Evolutionary conservation across 2,329 filamentous ascomycete genomes (phyloP).

Genomic region (Tetracladium maxilliforme): DNA sequence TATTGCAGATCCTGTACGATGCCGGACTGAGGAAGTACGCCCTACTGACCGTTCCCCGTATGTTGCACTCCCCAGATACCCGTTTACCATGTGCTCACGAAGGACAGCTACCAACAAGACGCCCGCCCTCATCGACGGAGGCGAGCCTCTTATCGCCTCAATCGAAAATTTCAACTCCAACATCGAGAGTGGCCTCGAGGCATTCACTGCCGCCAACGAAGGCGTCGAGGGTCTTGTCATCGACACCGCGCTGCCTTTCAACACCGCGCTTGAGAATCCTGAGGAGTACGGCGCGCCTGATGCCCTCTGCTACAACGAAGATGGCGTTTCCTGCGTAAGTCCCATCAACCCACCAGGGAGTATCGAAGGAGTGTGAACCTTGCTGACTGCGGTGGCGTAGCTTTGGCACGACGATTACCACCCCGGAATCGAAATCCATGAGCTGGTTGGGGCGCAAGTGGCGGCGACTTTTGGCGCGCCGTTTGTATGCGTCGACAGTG

Average conservation of each 20-base stretch:
- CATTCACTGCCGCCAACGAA: slow-evolving; percentile 18
- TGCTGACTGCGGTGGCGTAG: too few relatives aligned
- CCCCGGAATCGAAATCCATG: too few relatives aligned
- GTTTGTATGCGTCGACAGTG: too few relatives aligned
- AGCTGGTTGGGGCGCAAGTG: too few relatives aligned
- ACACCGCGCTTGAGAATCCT: slow-evolving; percentile 24
- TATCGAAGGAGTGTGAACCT: too few relatives aligned
- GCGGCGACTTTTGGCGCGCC: too few relatives aligned
- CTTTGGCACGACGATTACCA: too few relatives aligned
- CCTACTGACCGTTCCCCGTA: slow-evolving; percentile 45
- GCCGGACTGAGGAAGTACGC: slow-evolving; percentile 41
- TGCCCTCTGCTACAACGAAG: slow-evolving; percentile 22
- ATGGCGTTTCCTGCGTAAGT: slow-evolving; percentile 29
- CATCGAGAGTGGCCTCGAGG: slow-evolving; percentile 12
- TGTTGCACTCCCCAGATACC: too few relatives aligned
- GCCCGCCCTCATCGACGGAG: slow-evolving; percentile 13
- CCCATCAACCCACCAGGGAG: too few relatives aligned
- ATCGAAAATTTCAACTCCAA: slow-evolving; percentile 23
- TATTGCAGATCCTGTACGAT: slow-evolving; percentile 30
- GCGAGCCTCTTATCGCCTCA: slow-evolving; percentile 14
- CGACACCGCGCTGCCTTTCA: slow-evolving; percentile 24
- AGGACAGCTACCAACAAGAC: slow-evolving; percentile 25
- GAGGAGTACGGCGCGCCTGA: slow-evolving; percentile 23
- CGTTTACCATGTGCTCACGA: too few relatives aligned
- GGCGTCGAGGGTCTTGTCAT: slow-evolving; percentile 19